These are phyloP conservation scores for Metschnikowia koreensis DNA, from an alignment of 805 yeast genomes.

Conservation along the genomic window DNA sequence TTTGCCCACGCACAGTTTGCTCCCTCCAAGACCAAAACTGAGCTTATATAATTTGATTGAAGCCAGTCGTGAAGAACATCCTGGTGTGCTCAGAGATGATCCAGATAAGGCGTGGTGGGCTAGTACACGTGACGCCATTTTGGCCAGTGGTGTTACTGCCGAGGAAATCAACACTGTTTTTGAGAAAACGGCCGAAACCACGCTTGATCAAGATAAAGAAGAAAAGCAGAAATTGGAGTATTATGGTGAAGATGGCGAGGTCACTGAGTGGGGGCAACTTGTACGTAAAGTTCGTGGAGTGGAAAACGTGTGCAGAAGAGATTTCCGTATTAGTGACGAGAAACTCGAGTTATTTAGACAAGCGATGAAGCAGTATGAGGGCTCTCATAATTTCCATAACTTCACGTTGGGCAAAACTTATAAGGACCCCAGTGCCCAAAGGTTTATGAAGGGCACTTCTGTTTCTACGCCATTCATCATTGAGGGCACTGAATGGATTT, in stretches of 20 bases:
- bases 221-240: constrained; percentile 29
- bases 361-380: constrained; percentile 72
- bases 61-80: constrained; percentile 50
- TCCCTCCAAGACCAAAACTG: constrained; percentile 85
- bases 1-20: constrained; percentile 84
- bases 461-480: constrained; percentile 90
- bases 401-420: constrained; percentile 79
- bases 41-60: constrained; percentile 59
- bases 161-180: constrained; percentile 17
- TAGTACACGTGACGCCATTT: constrained; percentile 36
- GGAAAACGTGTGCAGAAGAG: constrained; percentile 67
- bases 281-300: constrained; percentile 55
- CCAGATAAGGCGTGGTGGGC: constrained; percentile 66
- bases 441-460: constrained; percentile 75
- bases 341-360: constrained; percentile 63
- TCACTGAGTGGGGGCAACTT: constrained; percentile 38
- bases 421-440: constrained; percentile 79
- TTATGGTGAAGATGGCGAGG: constrained; percentile 34
- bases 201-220: constrained; percentile 25
- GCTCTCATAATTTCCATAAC: constrained; percentile 90
- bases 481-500: constrained; percentile 93
- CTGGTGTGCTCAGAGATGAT: constrained; percentile 61
- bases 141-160: constrained; percentile 13
- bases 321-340: constrained; percentile 61
- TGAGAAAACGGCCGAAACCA: constrained; percentile 35